Evolutionary conservation across 805 yeast genomes (phyloP), one percentile per base, ranked within the genome.

Genomic region (Cyberlindnera suaveolens): DNA sequence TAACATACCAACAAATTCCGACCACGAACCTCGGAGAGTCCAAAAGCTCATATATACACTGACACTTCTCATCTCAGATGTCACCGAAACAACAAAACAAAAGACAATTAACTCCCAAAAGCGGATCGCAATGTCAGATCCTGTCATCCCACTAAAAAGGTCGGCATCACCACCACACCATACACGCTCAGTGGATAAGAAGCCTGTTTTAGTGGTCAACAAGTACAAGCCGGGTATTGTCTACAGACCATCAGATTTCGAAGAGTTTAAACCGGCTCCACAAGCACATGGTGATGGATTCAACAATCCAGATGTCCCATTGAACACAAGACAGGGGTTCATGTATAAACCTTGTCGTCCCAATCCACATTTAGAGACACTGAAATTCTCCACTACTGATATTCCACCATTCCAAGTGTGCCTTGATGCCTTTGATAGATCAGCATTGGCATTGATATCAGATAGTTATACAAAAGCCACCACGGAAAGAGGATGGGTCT

Each of bases 321-420:
- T 75, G 52, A 88, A 88, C 58, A 49, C 56, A 4, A 76, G 78
- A 52, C 65, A 93, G 40, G 91, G 95, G 1, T 91, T 82, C 66
- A 79, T 87, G 48, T 91, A 90, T 61, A 70, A 77, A 38, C 80
- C 89, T 14, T 86, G 96, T 56, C 71, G 81, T 3, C 89, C 95
- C 0, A 80, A 80, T 52, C 82, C 85, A 2, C 52, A 56, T 1
- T 73, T 87, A 44, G 61, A 65, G 3, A 71, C 81, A 11, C 65
- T 78, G 23, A 68, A 80, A 51, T 90, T 85, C 57, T 68, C 83
- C 32, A 77, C 87, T 1, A 77, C 87, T 0, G 97, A 90, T 44
- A 61, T 82, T 8, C 82, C 83, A 1, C 96, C 95, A 2, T 80
- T 60, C 55, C 47, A 55, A 1, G 75, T 79, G 1, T 58, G 87